phyloP scores from a whole-genome alignment of 345 rosid genomes.

The Citrus inodora region DNA sequence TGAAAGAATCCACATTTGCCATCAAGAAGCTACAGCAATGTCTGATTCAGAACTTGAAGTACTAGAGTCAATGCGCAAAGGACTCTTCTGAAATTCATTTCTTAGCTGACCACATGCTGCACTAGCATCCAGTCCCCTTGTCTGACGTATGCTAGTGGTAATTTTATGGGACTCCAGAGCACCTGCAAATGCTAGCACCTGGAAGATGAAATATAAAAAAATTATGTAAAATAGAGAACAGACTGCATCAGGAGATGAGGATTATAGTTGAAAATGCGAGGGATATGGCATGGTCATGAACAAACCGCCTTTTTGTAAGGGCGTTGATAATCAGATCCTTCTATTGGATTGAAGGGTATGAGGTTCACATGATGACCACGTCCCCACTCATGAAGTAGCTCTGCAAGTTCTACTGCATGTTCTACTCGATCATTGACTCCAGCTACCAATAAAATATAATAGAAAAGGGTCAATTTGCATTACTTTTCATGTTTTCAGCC shows the following conservation, averaged over 20 bases:
- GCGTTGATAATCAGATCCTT: slow-evolving; percentile 77
- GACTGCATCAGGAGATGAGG: not conserved
- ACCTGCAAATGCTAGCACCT: slow-evolving; percentile 71
- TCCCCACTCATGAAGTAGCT: slow-evolving; percentile 79
- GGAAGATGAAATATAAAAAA: slow-evolving; percentile 3
- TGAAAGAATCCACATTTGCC: not conserved
- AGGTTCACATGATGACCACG: slow-evolving; percentile 78
- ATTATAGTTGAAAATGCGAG: not conserved
- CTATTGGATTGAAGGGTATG: slow-evolving; percentile 91
- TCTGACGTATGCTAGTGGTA: slow-evolving; percentile 72
- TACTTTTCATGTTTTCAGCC: not conserved
- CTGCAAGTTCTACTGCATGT: slow-evolving; percentile 82
- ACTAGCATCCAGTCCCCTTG: slow-evolving; percentile 91
- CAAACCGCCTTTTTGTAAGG: slow-evolving; percentile 79
- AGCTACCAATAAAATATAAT: slow-evolving; percentile 45
- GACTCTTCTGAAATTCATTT: slow-evolving; percentile 88
- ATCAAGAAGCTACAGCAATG: slow-evolving; percentile 45
- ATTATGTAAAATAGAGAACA: not conserved
- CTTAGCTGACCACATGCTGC: slow-evolving; percentile 99
- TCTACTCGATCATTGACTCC: slow-evolving; percentile 83
- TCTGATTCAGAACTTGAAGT: slow-evolving; percentile 34
- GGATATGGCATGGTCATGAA: slow-evolving; percentile 5
- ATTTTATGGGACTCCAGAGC: slow-evolving; percentile 73
- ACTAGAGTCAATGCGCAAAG: slow-evolving; percentile 41
- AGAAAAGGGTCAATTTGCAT: not conserved